Conservation (phyloP, 176 grass and related monocot species). For the Tillandsia fasciculata region DNA sequence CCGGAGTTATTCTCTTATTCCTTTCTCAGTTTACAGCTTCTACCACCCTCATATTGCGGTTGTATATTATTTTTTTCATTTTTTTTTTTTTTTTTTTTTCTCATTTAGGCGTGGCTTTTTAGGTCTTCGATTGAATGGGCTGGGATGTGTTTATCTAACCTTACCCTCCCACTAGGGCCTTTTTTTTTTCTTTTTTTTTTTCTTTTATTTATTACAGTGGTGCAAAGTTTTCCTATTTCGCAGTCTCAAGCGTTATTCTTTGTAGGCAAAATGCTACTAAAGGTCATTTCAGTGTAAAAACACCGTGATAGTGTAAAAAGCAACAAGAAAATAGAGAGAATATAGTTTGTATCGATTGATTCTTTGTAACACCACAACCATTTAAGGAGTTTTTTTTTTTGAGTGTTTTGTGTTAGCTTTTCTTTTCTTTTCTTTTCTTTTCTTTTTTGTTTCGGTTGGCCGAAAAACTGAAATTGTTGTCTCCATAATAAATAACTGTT, state of each 20-base stretch:
- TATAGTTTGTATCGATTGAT: neutral
- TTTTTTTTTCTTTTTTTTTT: neutral
- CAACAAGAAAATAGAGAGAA: neutral
- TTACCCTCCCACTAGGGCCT: neutral
- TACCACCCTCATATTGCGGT: neutral
- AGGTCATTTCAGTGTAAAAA: neutral
- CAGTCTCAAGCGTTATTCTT: neutral
- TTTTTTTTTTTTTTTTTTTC: no score
- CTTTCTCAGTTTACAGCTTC: neutral
- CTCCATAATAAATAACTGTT: no score
- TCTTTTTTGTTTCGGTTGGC: no score
- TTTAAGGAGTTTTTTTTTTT: neutral
- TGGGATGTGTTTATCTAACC: neutral
- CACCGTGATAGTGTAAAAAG: neutral
- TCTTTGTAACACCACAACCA: neutral
- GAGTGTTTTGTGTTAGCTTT: neutral
- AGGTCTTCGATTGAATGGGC: neutral
- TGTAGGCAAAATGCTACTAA: neutral
- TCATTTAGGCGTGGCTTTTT: neutral
- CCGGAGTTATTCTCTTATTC: neutral
- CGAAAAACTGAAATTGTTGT: no score
- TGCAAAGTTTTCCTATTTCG: neutral
- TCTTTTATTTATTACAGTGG: neutral
- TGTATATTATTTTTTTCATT: neutral
- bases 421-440: neutral